Base-by-base conservation (phyloP, 352 stramenopile species). In the Pythium aphanidermatum region DNA sequence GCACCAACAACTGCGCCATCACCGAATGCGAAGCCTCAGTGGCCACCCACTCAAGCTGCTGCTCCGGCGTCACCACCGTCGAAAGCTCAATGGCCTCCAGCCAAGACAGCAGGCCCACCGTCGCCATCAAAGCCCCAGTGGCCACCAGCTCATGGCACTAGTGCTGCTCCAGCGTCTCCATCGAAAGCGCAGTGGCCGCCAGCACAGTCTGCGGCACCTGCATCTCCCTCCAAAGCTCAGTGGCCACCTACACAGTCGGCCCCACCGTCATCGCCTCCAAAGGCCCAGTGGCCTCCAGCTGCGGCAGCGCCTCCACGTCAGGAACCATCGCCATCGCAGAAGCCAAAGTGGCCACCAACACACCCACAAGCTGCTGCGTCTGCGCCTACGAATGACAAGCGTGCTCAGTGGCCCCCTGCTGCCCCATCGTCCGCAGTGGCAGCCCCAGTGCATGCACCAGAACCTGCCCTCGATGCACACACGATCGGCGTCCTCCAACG, bases 401-500 rank as follows among this genome's bases (percentile, higher is more conserved):
- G 58, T 11, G 31, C 60, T 1, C 73, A 84, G 35, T 86, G 74
- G 71, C 70, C 71, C 2, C 69, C 69, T 36, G 31, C 53, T 5
- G 35, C 46, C 23, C 23, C 51, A 23, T 52, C 51, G 1, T 66
- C 70, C 6, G 57, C 64, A 12, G 40, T 64, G 0, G 48, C 63
- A 21, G 20, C 50, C 9, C 58, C 53, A 11, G 46, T 35, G 51
- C 53, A 49, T n/a, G n/a, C n/a, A 25, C 12, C 37, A 53, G 48
- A 33, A 23, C 34, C 47, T 3, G 27, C 44, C 5, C 34, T 73
- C 24, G 73, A 87, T 28, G 59, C 69, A 2, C 73, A 83, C 28
- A 73, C 75, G 0, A 57, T 82, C 47, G 75, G 63, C 29, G 65
- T 84, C 10, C 30, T 86, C 7, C 73, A 88, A 56, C 71, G 76